Conservation (phyloP, 108 stramenopile species). For the Stephanodiscus triporus region DNA sequence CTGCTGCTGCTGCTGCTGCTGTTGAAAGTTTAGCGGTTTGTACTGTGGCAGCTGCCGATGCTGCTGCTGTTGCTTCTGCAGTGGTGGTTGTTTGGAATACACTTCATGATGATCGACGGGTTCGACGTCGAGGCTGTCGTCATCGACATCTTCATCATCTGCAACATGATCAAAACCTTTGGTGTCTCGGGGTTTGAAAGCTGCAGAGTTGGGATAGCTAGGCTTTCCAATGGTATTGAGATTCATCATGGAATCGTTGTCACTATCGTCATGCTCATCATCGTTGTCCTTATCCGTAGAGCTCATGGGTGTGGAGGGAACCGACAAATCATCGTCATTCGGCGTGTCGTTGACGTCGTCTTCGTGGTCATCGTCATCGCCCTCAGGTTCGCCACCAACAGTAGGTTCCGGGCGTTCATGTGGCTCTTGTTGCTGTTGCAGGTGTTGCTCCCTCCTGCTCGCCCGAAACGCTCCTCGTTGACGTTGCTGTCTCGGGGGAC, state of each 20-base stretch:
- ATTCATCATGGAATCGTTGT: slow-evolving; percentile 6
- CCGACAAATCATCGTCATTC: background rate
- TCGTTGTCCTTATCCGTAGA: background rate
- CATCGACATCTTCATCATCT: background rate
- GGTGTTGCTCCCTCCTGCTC: background rate
- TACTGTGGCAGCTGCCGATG: background rate
- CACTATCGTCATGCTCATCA: background rate
- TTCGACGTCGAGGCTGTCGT: too few relatives aligned
- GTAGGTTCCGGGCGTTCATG: too few relatives aligned
- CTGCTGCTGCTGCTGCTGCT: background rate
- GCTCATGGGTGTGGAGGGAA: slow-evolving; percentile 5
- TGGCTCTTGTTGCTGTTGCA: slow-evolving; percentile 1
- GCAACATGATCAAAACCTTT: slow-evolving; percentile 1
- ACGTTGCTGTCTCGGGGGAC: background rate
- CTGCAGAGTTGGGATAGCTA: background rate
- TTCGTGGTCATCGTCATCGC: background rate
- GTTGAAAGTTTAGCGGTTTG: background rate
- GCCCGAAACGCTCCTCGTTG: background rate
- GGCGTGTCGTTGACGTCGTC: background rate
- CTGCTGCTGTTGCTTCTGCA: background rate
- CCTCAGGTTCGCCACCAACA: background rate
- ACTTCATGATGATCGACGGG: too few relatives aligned
- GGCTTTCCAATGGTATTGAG: background rate
- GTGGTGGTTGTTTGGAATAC: too few relatives aligned
- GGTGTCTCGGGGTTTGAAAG: slow-evolving; percentile 8